A percentile compares a stretch with the other conserved stretches of the same genome.
phyloP scores from a whole-genome alignment of 2,329 filamentous ascomycete species.

The Talaromyces sp. region DNA sequence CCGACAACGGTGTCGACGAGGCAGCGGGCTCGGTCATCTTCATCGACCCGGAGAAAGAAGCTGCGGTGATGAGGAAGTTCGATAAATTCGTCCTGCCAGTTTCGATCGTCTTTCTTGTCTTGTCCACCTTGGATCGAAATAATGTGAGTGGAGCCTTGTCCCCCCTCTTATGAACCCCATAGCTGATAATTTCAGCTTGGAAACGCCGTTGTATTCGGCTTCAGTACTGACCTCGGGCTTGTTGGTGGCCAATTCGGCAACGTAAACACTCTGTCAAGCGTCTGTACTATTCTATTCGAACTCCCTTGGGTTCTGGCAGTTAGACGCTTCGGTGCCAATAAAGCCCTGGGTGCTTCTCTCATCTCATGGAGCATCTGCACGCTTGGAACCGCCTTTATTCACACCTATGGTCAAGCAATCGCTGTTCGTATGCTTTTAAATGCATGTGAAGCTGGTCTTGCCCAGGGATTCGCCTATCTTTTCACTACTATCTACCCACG shows the following conservation, averaged over 20 bases:
- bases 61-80: slow-evolving; percentile 3
- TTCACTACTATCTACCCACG: slow-evolving; percentile 4
- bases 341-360: background rate
- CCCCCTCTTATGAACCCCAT: background rate
- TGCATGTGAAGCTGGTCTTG: slow-evolving; percentile 4
- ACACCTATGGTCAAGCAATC: slow-evolving; percentile 6
- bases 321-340: slow-evolving; percentile 17
- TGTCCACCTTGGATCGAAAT: slow-evolving; percentile 8
- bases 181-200: too few relatives aligned
- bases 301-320: slow-evolving; percentile 18
- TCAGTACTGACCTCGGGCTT: slow-evolving; percentile 49
- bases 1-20: background rate
- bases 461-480: slow-evolving; percentile 2
- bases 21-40: background rate
- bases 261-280: slow-evolving; percentile 61
- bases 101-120: background rate
- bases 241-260: slow-evolving; percentile 58
- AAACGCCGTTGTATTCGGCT: slow-evolving; percentile 21
- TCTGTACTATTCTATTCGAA: slow-evolving; percentile 45
- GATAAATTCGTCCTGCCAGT: slow-evolving; percentile 7
- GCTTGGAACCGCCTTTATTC: slow-evolving; percentile 9
- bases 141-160: background rate
- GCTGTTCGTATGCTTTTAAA: slow-evolving; percentile 2
- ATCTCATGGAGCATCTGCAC: slow-evolving; percentile 7
- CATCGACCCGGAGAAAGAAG: slow-evolving; percentile 5